Evolutionary conservation across 2,329 filamentous ascomycete species (phyloP).

Genomic region (Graphium sp.): DNA sequence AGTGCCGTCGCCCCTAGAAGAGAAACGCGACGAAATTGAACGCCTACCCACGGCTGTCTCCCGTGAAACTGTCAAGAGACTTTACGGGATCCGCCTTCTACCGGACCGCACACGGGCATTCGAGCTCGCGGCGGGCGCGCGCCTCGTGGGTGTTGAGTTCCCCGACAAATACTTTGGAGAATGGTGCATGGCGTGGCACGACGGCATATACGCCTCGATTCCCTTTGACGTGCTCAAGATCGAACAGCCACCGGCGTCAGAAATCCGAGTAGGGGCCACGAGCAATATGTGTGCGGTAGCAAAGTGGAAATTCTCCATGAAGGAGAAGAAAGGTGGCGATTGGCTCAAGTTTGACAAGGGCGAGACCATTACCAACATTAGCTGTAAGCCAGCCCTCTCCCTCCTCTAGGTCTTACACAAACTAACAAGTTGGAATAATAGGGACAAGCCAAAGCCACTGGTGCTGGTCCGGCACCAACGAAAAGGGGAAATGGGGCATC

Average conservation of each 20-base stretch:
- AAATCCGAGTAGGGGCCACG: conserved; percentile 26
- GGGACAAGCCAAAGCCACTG: conserved; percentile 30
- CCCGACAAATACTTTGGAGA: conserved; percentile 33
- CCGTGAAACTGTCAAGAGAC: conserved; percentile 26
- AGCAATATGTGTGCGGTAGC: conserved; percentile 30
- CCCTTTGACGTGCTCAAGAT: conserved; percentile 30
- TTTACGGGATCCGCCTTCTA: conserved; percentile 27
- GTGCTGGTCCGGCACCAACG: conserved; percentile 38
- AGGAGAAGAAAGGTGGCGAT: conserved; percentile 15
- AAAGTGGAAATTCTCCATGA: conserved; percentile 35
- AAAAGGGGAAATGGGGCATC: conserved; percentile 33
- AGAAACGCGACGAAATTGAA: conserved; percentile 20
- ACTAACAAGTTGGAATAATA: conserved; percentile 8
- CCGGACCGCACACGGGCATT: conserved; percentile 25
- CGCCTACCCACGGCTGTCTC: conserved; percentile 26
- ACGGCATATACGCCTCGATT: conserved; percentile 30
- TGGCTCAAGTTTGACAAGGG: conserved; percentile 50
- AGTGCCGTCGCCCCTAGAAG: conserved; percentile 20
- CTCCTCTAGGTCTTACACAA: background rate
- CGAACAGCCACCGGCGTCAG: conserved; percentile 24
- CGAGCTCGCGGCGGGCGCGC: conserved; percentile 29
- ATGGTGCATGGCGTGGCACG: conserved; percentile 41
- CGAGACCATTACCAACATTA: conserved; percentile 49
- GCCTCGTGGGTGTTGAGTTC: conserved; percentile 32
- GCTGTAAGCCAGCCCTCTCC: conserved; percentile 20